Conservation (phyloP, 305 asterid genomes). For the Rubia tinctorum region DNA sequence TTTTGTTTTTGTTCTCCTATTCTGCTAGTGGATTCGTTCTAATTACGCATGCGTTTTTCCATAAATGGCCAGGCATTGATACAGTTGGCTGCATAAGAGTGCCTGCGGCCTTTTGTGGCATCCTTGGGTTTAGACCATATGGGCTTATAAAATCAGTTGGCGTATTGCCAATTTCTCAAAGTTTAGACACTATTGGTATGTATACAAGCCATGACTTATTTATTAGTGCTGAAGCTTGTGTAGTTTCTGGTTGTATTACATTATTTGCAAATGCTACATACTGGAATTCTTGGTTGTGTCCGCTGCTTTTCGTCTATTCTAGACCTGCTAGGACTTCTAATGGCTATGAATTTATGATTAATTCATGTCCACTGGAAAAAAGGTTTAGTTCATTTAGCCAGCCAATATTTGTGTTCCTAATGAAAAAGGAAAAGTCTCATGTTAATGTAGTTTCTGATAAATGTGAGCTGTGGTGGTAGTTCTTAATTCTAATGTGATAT, state of each 20-base stretch:
- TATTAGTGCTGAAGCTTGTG: not conserved
- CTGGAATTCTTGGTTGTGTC: not conserved
- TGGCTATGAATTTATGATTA: not conserved
- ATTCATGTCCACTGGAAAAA: not conserved
- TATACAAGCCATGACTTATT: not conserved
- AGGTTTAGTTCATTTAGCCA: not conserved
- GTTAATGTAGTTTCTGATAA: not conserved
- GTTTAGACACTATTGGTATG: slow-evolving; percentile 89
- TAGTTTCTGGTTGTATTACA: not conserved
- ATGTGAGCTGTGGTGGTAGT: not conserved
- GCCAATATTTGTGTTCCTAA: not conserved
- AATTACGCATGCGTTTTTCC: not conserved
- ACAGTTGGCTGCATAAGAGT: slow-evolving; percentile 55
- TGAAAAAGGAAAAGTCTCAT: not conserved
- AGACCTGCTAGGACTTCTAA: not conserved
- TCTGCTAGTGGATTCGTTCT: not conserved
- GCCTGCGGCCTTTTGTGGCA: slow-evolving; percentile 71
- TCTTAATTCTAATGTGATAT: not conserved
- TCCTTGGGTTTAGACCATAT: slow-evolving; percentile 83
- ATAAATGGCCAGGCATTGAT: slow-evolving; percentile 57
- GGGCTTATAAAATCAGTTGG: slow-evolving; percentile 73
- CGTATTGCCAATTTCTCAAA: slow-evolving; percentile 77
- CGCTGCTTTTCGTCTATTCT: not conserved
- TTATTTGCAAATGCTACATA: not conserved
- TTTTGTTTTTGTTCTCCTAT: not conserved